A percentile compares a stretch with the other conserved stretches of the same genome.
phyloP scores from a whole-genome alignment of 371 early-diverging fungal species.

The Apophysomyces variabilis region DNA sequence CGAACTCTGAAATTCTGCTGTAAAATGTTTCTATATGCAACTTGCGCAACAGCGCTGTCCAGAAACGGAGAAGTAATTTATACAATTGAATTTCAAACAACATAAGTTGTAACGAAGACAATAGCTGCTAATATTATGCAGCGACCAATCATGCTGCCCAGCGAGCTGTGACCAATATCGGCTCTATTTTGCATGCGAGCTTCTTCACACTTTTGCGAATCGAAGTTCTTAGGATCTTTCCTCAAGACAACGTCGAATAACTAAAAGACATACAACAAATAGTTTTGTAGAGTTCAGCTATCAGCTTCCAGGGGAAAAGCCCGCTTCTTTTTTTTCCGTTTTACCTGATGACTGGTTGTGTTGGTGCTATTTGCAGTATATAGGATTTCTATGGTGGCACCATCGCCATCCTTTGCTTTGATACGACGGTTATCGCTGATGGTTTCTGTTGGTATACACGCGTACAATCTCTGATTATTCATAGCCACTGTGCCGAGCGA shows the following conservation, averaged over 20 bases:
- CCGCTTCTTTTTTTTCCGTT: neutral
- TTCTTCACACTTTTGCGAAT: conserved; percentile 2
- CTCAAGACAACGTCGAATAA: neutral
- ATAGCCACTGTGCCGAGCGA: neutral
- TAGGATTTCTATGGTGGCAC: neutral
- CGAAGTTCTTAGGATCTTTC: conserved; percentile 2
- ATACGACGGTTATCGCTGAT: neutral
- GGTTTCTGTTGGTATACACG: neutral
- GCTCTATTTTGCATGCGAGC: neutral
- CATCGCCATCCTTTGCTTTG: conserved; percentile 6
- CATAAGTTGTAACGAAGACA: neutral
- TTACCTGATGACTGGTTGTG: conserved; percentile 3
- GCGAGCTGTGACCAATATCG: neutral
- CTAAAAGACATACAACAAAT: neutral
- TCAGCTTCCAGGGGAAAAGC: no score
- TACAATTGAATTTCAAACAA: no score
- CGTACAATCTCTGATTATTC: conserved; percentile 1
- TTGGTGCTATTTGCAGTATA: conserved; percentile 5
- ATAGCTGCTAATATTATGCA: neutral
- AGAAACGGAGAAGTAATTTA: no score
- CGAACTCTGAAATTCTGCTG: no score
- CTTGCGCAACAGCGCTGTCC: no score
- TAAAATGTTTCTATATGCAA: no score
- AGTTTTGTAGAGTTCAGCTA: no score
- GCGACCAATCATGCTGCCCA: neutral